Conservation (phyloP, 192 early-diverging fungal genomes). For the Linnemannia zychae region DNA sequence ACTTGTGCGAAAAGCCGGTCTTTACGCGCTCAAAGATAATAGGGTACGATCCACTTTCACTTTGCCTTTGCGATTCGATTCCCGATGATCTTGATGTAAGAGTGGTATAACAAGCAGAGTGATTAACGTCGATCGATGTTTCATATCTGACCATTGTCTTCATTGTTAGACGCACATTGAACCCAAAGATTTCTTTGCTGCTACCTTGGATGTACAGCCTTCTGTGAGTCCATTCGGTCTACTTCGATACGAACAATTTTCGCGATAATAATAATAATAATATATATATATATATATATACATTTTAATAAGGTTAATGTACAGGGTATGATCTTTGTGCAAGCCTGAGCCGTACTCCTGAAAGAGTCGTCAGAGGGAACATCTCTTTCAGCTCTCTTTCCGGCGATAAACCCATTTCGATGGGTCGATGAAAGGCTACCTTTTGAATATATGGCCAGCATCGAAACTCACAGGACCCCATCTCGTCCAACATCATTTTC, state of each 20-base stretch:
- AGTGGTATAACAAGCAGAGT: neutral
- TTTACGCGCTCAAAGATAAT: constrained; percentile 62
- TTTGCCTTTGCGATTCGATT: neutral
- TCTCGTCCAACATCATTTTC: neutral
- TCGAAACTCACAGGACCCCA: neutral
- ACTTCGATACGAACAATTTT: constrained; percentile 47
- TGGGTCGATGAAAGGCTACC: neutral
- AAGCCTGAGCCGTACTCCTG: neutral
- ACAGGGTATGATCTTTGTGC: constrained; percentile 3
- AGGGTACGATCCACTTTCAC: constrained; percentile 15
- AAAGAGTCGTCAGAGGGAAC: neutral
- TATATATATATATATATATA: neutral
- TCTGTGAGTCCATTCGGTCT: constrained; percentile 39
- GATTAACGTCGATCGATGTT: neutral
- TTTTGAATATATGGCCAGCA: constrained; percentile 1
- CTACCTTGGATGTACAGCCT: constrained; percentile 38
- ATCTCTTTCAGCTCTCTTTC: neutral
- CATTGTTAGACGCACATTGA: constrained; percentile 32
- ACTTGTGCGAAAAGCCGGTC: constrained; percentile 68
- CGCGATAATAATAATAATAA: constrained; percentile 2
- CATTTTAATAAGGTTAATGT: neutral
- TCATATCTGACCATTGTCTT: neutral
- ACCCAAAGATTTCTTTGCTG: constrained; percentile 41
- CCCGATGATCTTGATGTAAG: too few species aligned
- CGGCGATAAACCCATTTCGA: neutral